These are phyloP conservation scores for Hypoxylon sp. DNA, from an alignment of 2,329 filamentous ascomycete species.

Conservation along the genomic window DNA sequence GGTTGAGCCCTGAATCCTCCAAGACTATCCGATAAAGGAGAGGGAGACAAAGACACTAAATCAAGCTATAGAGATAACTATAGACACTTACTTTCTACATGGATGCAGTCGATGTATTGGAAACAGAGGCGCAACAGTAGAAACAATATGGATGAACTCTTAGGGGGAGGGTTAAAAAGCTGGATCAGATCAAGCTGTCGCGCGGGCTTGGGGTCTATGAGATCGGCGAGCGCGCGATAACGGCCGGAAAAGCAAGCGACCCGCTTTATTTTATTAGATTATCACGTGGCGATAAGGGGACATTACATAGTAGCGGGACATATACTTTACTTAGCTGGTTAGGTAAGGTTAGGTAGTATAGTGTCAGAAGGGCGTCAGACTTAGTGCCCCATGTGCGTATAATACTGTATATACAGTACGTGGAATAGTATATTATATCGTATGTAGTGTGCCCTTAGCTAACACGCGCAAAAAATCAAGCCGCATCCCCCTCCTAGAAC, in stretches of 20 bases:
- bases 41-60: slow-evolving; percentile 18
- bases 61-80: not conserved
- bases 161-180: slow-evolving; percentile 18
- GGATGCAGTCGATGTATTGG: slow-evolving; percentile 27
- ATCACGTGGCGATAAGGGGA: slow-evolving; percentile 40
- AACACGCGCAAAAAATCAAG: no score
- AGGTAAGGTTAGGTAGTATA: no score
- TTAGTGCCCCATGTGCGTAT: no score
- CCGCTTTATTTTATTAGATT: slow-evolving; percentile 24
- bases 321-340: no score
- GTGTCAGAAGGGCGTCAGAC: no score
- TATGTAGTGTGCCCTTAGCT: no score
- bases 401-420: no score
- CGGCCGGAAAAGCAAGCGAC: slow-evolving; percentile 32
- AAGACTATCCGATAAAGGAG: slow-evolving; percentile 13
- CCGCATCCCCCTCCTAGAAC: no score
- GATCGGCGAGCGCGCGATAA: slow-evolving; percentile 43
- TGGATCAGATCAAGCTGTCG: slow-evolving; percentile 46
- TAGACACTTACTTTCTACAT: slow-evolving; percentile 45
- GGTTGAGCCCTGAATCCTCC: slow-evolving; percentile 3
- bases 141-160: slow-evolving; percentile 1
- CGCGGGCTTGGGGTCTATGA: slow-evolving; percentile 41
- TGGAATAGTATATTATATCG: no score
- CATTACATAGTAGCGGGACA: not conserved
- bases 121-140: slow-evolving; percentile 5